Percentiles rank a stretch among this genome's conserved stretches.
Evolutionary conservation across 495 filamentous ascomycete genomes (phyloP).

Genomic region (Tuber borchii): DNA sequence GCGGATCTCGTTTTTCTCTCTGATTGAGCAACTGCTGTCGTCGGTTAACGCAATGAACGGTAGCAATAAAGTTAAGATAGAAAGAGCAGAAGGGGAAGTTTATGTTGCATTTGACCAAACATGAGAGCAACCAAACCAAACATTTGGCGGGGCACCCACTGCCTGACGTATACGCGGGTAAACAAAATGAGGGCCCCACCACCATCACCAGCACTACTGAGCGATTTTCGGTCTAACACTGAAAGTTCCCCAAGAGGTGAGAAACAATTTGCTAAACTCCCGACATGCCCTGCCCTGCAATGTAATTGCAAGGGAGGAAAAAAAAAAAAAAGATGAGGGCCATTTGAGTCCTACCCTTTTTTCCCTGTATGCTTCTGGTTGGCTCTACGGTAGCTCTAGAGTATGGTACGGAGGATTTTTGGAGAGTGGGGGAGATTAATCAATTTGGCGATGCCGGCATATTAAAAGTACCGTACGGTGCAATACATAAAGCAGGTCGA

Average conservation of each 20-base stretch:
- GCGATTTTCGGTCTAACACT: not conserved
- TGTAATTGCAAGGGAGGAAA: not conserved
- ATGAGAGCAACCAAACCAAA: not conserved
- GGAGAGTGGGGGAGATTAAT: not conserved
- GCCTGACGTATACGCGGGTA: conserved; percentile 1
- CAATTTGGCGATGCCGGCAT: not conserved
- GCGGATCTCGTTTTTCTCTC: not conserved
- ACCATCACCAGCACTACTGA: not conserved
- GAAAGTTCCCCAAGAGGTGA: not conserved
- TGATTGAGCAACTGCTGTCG: not conserved
- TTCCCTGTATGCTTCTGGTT: not conserved
- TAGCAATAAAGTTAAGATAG: not conserved
- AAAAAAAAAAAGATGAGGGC: not conserved
- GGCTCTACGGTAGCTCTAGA: not conserved
- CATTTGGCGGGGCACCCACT: not conserved
- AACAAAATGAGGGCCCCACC: conserved; percentile 4
- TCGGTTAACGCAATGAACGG: not conserved
- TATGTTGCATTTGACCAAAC: not conserved
- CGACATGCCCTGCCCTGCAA: not conserved
- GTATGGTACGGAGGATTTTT: not conserved
- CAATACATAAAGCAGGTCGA: not conserved
- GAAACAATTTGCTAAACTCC: not conserved
- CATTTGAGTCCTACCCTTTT: not conserved
- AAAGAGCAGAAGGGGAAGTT: not conserved
- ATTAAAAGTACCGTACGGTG: not conserved